Conservation (phyloP, 2,329 filamentous ascomycete genomes). For the Cryphonectria carpinicola region DNA sequence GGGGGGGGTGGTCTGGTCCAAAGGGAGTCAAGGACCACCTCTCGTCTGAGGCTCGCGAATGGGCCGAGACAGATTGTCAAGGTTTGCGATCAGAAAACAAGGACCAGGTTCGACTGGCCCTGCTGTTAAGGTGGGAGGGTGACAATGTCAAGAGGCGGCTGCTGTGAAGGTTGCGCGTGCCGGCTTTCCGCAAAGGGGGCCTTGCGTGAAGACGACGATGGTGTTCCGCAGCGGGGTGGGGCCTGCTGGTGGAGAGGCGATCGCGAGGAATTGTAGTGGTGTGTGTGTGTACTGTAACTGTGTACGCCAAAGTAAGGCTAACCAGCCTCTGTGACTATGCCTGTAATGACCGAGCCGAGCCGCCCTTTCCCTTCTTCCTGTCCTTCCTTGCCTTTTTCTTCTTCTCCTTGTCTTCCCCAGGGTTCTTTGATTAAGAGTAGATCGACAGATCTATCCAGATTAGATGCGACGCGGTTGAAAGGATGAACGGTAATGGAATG, state of each 20-base stretch:
- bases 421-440: neutral
- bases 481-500: neutral
- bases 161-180: slow-evolving; percentile 4
- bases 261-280: slow-evolving; percentile 12
- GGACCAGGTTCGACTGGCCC: neutral
- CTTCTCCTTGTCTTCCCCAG: neutral
- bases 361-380: neutral
- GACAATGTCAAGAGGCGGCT: neutral
- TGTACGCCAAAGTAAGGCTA: neutral
- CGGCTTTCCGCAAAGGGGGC: neutral
- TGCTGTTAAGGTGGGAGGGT: neutral
- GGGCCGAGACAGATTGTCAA: neutral
- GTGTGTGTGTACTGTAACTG: slow-evolving; percentile 6
- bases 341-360: slow-evolving; percentile 9
- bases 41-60: slow-evolving; percentile 1
- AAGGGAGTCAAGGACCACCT: neutral
- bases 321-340: neutral
- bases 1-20: neutral
- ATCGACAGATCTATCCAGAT: neutral
- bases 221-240: slow-evolving; percentile 7
- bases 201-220: slow-evolving; percentile 14
- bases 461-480: neutral
- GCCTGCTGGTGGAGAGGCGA: slow-evolving; percentile 10
- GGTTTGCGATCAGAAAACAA: neutral
- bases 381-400: neutral